Evolutionary conservation across 225 moss, liverwort and hornwort genomes (phyloP), one percentile per base, ranked within the genome.

Genomic region (Thuidium tamariscinum): DNA sequence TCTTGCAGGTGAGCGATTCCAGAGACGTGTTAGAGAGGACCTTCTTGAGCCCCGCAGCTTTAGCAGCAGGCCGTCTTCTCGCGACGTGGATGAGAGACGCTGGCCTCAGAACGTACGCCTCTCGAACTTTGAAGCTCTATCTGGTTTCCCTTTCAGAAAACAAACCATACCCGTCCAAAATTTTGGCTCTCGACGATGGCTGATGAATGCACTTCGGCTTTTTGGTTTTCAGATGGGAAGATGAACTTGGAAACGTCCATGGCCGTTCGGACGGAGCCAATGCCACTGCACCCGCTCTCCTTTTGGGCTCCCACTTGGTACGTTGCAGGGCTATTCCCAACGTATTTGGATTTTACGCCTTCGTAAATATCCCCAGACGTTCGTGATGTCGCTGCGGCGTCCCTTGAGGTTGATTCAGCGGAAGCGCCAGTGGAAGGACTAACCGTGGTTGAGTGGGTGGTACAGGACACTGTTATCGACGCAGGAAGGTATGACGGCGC

Each of bases 251-350:
- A 60, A 98, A 98, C 67, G 93, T 98, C 82, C 98, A 98, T 88
- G 96, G 96, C 46, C 98, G 98, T 81, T 92, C 88, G 4, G 93
- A 98, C 51, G 95, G 98, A 64, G 92, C 90, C 56, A 95, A 98
- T 92, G 88, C 95, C 41, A 92, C 92, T 55, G 95, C 96, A 26
- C 98, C 98, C 13, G 96, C 95, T 46, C 96, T 98, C 48, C 95
- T 98, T n/a, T 86, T 98, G 74, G 98, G 98, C 32, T 98, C 98
- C 46, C 98, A 98, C 86, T 63, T 95, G 93, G 97, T 98, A 89
- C 49, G 95, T 85, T 37, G 74, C 82, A 41, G 54, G 32, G 46
- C 51, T 51, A 30, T 16, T 36, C 11, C 23, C n/a, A 13, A 51
- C 27, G 32, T 44, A 55, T 19, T 17, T 13, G 80, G 59, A 71